Evolutionary conservation across 257 asterid species (phyloP).

Genomic region (Jacaranda copaia): DNA sequence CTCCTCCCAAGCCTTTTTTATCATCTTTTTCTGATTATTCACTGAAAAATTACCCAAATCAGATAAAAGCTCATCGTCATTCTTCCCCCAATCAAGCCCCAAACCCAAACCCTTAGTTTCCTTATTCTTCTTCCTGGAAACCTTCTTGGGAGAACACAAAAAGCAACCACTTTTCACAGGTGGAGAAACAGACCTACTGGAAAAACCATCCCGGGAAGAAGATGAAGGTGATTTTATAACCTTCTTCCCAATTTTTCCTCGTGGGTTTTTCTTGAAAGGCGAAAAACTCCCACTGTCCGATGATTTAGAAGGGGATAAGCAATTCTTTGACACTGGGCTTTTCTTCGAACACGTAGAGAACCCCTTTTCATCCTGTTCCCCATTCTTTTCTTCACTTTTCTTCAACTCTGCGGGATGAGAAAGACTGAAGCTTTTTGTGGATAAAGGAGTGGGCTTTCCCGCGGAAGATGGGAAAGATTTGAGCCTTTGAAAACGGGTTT

Average conservation of each 20-base stretch:
- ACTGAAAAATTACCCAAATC: conserved; percentile 64
- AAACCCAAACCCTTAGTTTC: conserved; percentile 45
- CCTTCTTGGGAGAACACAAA: conserved; percentile 77
- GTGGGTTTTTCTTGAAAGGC: conserved; percentile 47
- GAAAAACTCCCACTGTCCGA: conserved; percentile 37
- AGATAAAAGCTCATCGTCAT: conserved; percentile 55
- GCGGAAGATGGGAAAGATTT: conserved; percentile 72
- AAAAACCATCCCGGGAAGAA: conserved; percentile 44
- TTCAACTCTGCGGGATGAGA: conserved; percentile 33
- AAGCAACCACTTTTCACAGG: conserved; percentile 78
- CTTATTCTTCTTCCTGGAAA: conserved; percentile 54
- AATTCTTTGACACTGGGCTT: conserved; percentile 38
- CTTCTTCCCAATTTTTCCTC: conserved; percentile 31
- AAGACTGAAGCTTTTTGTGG: conserved; percentile 44
- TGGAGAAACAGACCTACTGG: conserved; percentile 64
- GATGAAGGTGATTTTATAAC: conserved; percentile 41
- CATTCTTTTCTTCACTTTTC: conserved; percentile 34
- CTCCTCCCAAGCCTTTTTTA: conserved; percentile 71
- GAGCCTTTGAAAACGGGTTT: conserved; percentile 81
- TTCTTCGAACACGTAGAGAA: conserved; percentile 36
- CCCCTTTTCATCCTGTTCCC: conserved; percentile 19
- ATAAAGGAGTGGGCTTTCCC: conserved; percentile 45
- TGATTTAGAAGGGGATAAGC: conserved; percentile 37
- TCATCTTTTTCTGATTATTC: conserved; percentile 55
- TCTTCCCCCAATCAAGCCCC: conserved; percentile 54